phyloP scores from a whole-genome alignment of 768 basidiomycete genomes.

The Pleurotus giganteus region DNA sequence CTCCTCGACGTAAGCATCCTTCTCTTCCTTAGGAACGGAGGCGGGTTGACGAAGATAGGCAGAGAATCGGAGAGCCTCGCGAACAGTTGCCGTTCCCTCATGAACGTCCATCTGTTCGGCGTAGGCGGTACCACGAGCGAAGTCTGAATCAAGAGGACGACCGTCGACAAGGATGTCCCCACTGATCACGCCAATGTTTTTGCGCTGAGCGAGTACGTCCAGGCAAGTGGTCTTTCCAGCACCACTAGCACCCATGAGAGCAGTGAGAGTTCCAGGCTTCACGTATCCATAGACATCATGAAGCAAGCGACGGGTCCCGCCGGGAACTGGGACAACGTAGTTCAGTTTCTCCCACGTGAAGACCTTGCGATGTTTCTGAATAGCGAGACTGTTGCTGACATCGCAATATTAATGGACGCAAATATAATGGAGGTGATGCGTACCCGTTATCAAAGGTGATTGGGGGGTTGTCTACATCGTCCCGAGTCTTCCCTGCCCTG shows the following conservation, averaged over 20 bases:
- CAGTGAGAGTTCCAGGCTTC: constrained; percentile 84
- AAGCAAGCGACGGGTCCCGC: constrained; percentile 59
- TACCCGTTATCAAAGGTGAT: constrained; percentile 16
- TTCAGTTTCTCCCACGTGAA: constrained; percentile 85
- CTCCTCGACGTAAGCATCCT: constrained; percentile 78
- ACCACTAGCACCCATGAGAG: constrained; percentile 85
- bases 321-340: constrained; percentile 71
- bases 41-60: constrained; percentile 81
- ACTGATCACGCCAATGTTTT: constrained; percentile 64
- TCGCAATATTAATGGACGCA: background rate
- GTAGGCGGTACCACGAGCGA: constrained; percentile 71
- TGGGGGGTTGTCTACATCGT: constrained; percentile 18
- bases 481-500: constrained; percentile 30
- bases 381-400: constrained; percentile 12
- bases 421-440: background rate
- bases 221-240: constrained; percentile 80
- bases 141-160: constrained; percentile 52
- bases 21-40: constrained; percentile 64
- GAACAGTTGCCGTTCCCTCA: constrained; percentile 67
- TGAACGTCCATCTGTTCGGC: constrained; percentile 81
- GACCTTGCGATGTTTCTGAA: constrained; percentile 38
- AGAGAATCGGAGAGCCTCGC: constrained; percentile 83
- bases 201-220: constrained; percentile 70
- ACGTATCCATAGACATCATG: constrained; percentile 80
- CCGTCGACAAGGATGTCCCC: constrained; percentile 70